phyloP scores from a whole-genome alignment of 495 filamentous ascomycete genomes.

The Ascodesmis nigricans region DNA sequence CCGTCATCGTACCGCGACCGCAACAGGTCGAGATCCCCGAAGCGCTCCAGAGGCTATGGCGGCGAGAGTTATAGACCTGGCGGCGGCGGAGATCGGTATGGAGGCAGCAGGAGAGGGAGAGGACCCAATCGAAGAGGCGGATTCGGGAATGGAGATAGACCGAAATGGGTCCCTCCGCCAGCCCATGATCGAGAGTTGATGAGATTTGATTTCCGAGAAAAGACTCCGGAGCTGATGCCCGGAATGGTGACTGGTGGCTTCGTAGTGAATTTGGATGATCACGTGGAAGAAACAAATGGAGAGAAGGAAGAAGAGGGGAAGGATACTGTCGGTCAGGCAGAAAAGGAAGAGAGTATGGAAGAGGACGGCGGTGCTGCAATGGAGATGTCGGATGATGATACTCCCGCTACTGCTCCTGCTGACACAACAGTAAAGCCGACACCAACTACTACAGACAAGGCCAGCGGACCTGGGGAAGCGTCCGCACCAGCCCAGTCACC shows the following conservation, averaged over 20 bases:
- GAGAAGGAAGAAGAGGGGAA: background rate
- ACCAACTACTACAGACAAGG: background rate
- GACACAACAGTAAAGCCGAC: too few species aligned
- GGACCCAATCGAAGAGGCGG: conserved; percentile 1
- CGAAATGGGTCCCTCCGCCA: conserved; percentile 10
- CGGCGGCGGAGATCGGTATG: conserved; percentile 4
- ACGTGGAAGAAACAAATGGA: conserved; percentile 3
- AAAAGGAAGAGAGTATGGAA: background rate
- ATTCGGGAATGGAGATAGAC: background rate
- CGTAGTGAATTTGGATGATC: conserved; percentile 11
- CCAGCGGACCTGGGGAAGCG: background rate
- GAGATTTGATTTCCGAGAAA: conserved; percentile 17
- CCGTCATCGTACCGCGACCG: conserved; percentile 1
- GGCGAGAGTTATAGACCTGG: conserved; percentile 7
- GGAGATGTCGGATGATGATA: background rate
- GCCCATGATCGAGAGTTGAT: conserved; percentile 21
- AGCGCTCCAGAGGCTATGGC: background rate
- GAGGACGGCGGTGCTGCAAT: background rate
- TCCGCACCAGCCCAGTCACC: background rate
- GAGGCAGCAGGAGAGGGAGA: conserved; percentile 8
- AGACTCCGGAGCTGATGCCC: conserved; percentile 19
- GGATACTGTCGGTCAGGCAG: background rate
- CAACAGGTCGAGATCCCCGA: background rate
- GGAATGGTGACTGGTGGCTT: conserved; percentile 16
- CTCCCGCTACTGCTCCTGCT: background rate